A percentile compares a stretch with the other conserved stretches of the same genome.
Conservation (phyloP, 768 basidiomycete genomes). For the Rossbeevera mucosa region DNA sequence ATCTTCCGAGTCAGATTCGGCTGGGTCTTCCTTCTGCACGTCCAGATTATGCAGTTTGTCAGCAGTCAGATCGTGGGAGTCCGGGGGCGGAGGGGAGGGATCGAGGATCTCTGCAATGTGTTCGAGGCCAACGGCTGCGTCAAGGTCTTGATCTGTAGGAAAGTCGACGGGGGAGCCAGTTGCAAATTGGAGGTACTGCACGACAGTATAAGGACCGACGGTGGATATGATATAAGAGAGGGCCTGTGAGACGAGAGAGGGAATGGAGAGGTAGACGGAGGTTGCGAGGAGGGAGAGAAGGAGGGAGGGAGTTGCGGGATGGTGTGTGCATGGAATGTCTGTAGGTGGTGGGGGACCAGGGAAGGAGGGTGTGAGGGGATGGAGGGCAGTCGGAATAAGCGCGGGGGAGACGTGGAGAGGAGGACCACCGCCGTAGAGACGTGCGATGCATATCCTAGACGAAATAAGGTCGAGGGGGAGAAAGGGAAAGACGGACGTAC, state of each 20-base stretch:
- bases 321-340: slow-evolving; percentile 48
- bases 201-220: slow-evolving; percentile 72
- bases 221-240: slow-evolving; percentile 67
- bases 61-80: slow-evolving; percentile 22
- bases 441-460: slow-evolving; percentile 73
- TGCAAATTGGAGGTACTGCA: slow-evolving; percentile 78
- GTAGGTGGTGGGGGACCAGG: slow-evolving; percentile 27
- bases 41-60: slow-evolving; percentile 31
- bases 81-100: slow-evolving; percentile 24
- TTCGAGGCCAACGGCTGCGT: slow-evolving; percentile 70
- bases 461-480: slow-evolving; percentile 9
- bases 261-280: slow-evolving; percentile 80
- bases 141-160: slow-evolving; percentile 39
- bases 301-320: slow-evolving; percentile 75
- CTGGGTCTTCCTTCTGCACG: slow-evolving; percentile 35
- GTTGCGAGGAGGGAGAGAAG: slow-evolving; percentile 85
- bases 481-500: slow-evolving; percentile 43
- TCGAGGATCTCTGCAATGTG: slow-evolving; percentile 50
- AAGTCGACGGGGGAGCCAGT: slow-evolving; percentile 61
- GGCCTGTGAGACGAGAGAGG: slow-evolving; percentile 68
- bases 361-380: slow-evolving; percentile 72
- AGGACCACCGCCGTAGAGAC: slow-evolving; percentile 85
- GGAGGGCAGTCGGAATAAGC: slow-evolving; percentile 56
- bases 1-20: slow-evolving; percentile 31
- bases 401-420: slow-evolving; percentile 60